Conservation (phyloP, 768 basidiomycete genomes). For the Lactifluus piperatus region DNA sequence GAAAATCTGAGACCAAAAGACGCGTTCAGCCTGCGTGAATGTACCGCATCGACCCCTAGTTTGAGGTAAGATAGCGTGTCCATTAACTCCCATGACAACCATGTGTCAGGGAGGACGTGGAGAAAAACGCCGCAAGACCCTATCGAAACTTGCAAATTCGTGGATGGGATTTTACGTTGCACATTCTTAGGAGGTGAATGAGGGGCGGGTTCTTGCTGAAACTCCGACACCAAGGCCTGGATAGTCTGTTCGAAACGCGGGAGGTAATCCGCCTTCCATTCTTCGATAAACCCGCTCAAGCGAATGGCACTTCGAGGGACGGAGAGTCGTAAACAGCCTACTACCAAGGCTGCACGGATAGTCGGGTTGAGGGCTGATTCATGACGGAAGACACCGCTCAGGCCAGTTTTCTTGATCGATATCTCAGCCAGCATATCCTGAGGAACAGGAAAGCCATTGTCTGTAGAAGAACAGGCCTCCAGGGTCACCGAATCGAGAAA, state of each 20-base stretch:
- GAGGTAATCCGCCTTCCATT: slow-evolving; percentile 76
- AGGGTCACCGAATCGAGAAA: slow-evolving; percentile 45
- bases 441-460: slow-evolving; percentile 32
- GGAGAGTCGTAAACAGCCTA: slow-evolving; percentile 41
- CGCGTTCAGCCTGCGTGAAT: slow-evolving; percentile 28
- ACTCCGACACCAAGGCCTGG: slow-evolving; percentile 55
- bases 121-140: slow-evolving; percentile 49
- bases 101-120: slow-evolving; percentile 83
- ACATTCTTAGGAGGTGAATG: background rate
- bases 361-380: slow-evolving; percentile 35
- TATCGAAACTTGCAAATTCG: slow-evolving; percentile 48
- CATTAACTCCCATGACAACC: slow-evolving; percentile 67
- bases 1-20: slow-evolving; percentile 58
- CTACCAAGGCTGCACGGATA: slow-evolving; percentile 36
- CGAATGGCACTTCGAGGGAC: slow-evolving; percentile 78
- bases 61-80: slow-evolving; percentile 41
- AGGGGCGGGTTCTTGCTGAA: slow-evolving; percentile 30
- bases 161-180: slow-evolving; percentile 14
- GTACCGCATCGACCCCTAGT: slow-evolving; percentile 26
- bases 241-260: slow-evolving; percentile 64
- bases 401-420: slow-evolving; percentile 36
- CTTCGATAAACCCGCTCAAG: slow-evolving; percentile 68
- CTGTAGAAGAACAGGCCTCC: slow-evolving; percentile 47
- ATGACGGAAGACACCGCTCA: slow-evolving; percentile 39
- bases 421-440: slow-evolving; percentile 58